These are phyloP conservation scores for Dryas alaskensis DNA, from an alignment of 306 rosid species.

Conservation along the genomic window DNA sequence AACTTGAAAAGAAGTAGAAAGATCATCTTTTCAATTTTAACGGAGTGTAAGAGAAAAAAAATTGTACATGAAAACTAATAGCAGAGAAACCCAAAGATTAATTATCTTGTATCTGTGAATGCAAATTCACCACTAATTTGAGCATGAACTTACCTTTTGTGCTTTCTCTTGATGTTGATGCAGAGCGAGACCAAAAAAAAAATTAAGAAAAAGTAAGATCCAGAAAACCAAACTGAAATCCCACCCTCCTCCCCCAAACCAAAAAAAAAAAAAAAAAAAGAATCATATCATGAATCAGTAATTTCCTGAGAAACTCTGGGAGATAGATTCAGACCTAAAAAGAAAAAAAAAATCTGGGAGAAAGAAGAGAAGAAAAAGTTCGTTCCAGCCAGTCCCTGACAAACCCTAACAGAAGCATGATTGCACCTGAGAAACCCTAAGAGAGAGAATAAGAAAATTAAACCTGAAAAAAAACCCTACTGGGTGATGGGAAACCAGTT, in stretches of 20 bases:
- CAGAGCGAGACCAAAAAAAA: conserved; percentile 9
- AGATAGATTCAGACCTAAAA: background rate
- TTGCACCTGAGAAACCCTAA: conserved; percentile 8
- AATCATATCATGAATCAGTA: background rate
- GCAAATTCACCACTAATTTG: too few species aligned
- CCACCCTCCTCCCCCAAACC: background rate
- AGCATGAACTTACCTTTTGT: conserved; percentile 1
- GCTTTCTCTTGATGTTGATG: conserved; percentile 4
- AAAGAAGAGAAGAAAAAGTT: background rate
- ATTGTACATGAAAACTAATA: background rate
- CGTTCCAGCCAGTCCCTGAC: background rate
- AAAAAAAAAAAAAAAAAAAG: background rate
- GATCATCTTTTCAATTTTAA: background rate
- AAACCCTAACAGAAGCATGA: conserved; percentile 14
- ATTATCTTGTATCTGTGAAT: too few species aligned
- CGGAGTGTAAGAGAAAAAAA: background rate
- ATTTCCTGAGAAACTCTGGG: background rate
- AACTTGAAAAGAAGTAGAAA: background rate
- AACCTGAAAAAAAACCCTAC: conserved; percentile 19
- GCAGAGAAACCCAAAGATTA: background rate
- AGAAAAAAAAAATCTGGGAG: too few species aligned
- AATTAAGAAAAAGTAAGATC: conserved; percentile 2
- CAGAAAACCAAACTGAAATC: background rate
- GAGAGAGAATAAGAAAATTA: background rate
- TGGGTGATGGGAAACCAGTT: background rate